Conservation (phyloP, 2,329 filamentous ascomycete species). For the Parafenestella ontariensis region DNA sequence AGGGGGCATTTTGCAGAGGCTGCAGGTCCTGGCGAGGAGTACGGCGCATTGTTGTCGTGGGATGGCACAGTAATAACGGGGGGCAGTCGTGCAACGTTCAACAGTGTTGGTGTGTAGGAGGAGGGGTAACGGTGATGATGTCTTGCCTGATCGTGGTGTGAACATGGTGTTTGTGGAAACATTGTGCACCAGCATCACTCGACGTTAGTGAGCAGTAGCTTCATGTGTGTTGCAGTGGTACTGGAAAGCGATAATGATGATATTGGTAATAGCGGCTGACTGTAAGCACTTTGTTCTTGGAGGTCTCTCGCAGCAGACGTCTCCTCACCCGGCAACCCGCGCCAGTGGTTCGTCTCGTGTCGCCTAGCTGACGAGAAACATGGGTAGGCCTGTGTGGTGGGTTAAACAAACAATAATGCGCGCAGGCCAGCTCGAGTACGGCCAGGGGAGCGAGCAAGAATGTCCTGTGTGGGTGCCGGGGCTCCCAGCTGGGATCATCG, state of each 20-base stretch:
- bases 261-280: background rate
- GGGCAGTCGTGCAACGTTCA: conserved; percentile 16
- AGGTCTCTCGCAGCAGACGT: too few species aligned
- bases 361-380: conserved; percentile 18
- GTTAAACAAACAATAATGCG: background rate
- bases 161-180: conserved; percentile 4
- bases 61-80: conserved; percentile 3
- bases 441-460: conserved; percentile 5
- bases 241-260: too few species aligned
- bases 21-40: conserved; percentile 14
- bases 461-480: background rate
- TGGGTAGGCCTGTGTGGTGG: background rate
- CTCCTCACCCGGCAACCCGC: too few species aligned
- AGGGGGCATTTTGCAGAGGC: conserved; percentile 5
- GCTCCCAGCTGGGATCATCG: conserved; percentile 5
- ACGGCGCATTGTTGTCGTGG: conserved; percentile 10
- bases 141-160: conserved; percentile 22
- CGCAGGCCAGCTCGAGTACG: background rate
- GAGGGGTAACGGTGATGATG: background rate
- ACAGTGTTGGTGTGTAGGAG: background rate
- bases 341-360: conserved; percentile 11
- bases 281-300: background rate
- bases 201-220: background rate
- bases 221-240: background rate
- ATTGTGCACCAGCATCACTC: background rate